A percentile compares a stretch with the other conserved stretches of the same genome.
Conservation (phyloP, 2,329 filamentous ascomycete genomes). For the Hawksworthiomyces lignivorus region DNA sequence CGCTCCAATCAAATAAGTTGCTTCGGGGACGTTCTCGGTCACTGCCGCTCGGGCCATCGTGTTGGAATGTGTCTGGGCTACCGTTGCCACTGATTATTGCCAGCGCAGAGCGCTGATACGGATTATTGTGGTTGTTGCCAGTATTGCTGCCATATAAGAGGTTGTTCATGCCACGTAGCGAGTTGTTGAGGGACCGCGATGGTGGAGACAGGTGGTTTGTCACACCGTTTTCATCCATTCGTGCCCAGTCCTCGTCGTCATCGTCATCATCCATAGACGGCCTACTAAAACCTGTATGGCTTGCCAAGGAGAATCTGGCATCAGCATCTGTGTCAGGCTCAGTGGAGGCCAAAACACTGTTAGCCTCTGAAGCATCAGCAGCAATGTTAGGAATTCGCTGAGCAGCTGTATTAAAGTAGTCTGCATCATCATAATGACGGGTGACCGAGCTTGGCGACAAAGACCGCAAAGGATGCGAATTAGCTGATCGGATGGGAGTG, state of each 20-base stretch:
- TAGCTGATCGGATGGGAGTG: conserved; percentile 37
- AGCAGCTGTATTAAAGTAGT: neutral
- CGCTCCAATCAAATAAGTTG: conserved; percentile 73
- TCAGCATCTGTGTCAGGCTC: neutral
- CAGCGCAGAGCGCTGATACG: conserved; percentile 47
- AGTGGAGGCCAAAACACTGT: neutral
- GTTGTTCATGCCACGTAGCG: conserved; percentile 1
- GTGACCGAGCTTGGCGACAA: neutral
- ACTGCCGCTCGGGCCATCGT: conserved; percentile 13
- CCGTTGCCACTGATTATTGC: conserved; percentile 43
- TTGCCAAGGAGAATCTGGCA: conserved; percentile 26
- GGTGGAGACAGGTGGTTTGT: conserved; percentile 53
- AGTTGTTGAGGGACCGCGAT: conserved; percentile 40
- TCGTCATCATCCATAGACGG: conserved; percentile 55
- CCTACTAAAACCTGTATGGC: conserved; percentile 35
- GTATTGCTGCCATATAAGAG: neutral
- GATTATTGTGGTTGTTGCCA: conserved; percentile 32
- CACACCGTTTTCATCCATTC: conserved; percentile 45
- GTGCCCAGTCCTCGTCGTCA: conserved; percentile 57
- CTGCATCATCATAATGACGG: neutral
- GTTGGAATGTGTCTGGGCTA: conserved; percentile 26
- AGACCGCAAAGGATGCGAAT: neutral
- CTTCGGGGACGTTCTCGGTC: conserved; percentile 48
- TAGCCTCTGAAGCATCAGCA: neutral
- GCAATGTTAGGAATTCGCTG: neutral